These are phyloP conservation scores for Yamadazyma kitorensis DNA, from an alignment of 805 yeast species.

Conservation along the genomic window DNA sequence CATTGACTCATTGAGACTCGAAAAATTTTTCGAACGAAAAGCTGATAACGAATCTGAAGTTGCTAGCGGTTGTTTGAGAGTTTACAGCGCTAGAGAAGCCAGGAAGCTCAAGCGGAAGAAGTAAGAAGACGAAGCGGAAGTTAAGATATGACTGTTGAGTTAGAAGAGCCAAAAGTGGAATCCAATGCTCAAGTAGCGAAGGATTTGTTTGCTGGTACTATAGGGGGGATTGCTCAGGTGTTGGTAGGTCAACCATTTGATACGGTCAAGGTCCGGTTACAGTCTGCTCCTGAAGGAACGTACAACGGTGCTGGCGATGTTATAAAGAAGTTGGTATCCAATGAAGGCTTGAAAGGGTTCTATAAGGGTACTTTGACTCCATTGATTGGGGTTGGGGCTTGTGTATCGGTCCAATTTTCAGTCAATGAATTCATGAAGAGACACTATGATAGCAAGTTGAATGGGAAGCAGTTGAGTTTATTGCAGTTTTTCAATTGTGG, in stretches of 20 bases:
- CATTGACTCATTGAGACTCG: no score
- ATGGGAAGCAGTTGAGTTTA: slow-evolving; percentile 47
- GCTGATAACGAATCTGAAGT: no score
- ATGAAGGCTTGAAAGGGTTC: slow-evolving; percentile 40
- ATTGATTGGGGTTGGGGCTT: slow-evolving; percentile 74
- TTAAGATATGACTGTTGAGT: slow-evolving; percentile 42
- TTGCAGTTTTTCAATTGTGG: slow-evolving; percentile 81
- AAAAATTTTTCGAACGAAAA: no score
- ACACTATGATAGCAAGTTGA: slow-evolving; percentile 49
- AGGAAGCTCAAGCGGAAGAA: background rate
- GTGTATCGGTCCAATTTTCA: slow-evolving; percentile 95
- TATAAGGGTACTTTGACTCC: slow-evolving; percentile 48
- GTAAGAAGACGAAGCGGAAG: slow-evolving; percentile 4
- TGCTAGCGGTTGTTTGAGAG: no score
- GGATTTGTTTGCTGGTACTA: slow-evolving; percentile 87
- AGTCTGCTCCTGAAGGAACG: slow-evolving; percentile 77
- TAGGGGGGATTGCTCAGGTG: slow-evolving; percentile 96
- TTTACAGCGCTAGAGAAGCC: no score
- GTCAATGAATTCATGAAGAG: slow-evolving; percentile 94
- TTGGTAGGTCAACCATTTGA: slow-evolving; percentile 96
- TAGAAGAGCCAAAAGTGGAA: slow-evolving; percentile 40
- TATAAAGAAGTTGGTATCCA: slow-evolving; percentile 58
- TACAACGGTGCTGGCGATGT: slow-evolving; percentile 77
- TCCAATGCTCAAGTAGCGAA: slow-evolving; percentile 52
- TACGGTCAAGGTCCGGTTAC: slow-evolving; percentile 89